Evolutionary conservation across 1,284 basidiomycete genomes (phyloP).

Genomic region (Coniferiporia sulphurascens): DNA sequence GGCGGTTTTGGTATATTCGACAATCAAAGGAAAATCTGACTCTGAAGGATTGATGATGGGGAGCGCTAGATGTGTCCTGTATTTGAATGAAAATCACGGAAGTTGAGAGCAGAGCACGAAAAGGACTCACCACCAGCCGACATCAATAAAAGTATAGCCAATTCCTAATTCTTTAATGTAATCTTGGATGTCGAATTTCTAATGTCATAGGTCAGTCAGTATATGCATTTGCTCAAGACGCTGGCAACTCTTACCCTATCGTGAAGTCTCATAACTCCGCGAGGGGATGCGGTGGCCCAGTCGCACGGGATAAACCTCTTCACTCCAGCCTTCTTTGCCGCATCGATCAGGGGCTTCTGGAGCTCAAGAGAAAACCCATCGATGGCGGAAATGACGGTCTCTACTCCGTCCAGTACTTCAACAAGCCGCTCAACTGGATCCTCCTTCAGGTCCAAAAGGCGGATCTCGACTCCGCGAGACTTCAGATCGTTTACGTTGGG

Average conservation of each 20-base stretch:
- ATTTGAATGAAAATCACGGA: background rate
- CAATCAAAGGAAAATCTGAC: background rate
- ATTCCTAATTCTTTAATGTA: constrained; percentile 13
- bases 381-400: constrained; percentile 12
- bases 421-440: constrained; percentile 1
- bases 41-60: background rate
- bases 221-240: background rate
- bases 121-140: constrained; percentile 18
- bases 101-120: background rate
- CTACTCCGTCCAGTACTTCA: constrained; percentile 1
- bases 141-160: constrained; percentile 18
- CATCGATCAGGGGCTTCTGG: constrained; percentile 12
- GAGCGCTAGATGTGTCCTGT: constrained; percentile 6
- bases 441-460: constrained; percentile 5
- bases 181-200: constrained; percentile 16
- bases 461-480: constrained; percentile 12
- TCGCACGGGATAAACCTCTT: constrained; percentile 18
- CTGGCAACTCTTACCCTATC: constrained; percentile 2
- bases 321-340: constrained; percentile 16
- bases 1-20: background rate
- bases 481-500: background rate
- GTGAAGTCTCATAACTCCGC: constrained; percentile 1
- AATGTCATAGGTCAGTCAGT: background rate
- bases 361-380: background rate
- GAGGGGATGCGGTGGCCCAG: constrained; percentile 13